Conservation (phyloP, 306 rosid species). For the Phaseolus lunatus region DNA sequence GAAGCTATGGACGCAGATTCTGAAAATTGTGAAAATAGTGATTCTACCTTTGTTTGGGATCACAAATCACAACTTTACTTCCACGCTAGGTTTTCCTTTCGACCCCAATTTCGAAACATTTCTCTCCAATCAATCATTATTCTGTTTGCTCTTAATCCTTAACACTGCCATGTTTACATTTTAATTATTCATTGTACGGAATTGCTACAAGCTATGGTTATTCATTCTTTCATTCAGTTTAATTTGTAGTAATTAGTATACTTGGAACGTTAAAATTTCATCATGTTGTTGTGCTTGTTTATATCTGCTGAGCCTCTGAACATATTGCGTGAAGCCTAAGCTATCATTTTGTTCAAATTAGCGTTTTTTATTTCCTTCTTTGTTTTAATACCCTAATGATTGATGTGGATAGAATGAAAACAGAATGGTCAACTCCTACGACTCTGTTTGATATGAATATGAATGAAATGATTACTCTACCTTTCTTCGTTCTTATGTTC, state of each 20-base stretch:
- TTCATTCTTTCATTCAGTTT: background rate
- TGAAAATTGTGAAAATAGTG: conserved; percentile 41
- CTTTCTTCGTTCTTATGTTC: conserved; percentile 14
- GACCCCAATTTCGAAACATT: background rate
- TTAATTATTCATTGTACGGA: background rate
- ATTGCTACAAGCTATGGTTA: background rate
- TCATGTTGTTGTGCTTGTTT: background rate
- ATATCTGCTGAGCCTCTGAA: background rate
- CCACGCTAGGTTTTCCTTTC: conserved; percentile 68
- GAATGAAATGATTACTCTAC: background rate
- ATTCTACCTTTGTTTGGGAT: conserved; percentile 78
- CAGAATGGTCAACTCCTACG: background rate
- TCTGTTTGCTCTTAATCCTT: conserved; percentile 18
- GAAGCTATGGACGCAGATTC: conserved; percentile 49
- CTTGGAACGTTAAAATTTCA: background rate
- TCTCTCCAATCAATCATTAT: background rate
- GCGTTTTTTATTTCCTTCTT: too few species aligned
- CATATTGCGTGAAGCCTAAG: background rate
- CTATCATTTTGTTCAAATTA: background rate
- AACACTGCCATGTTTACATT: background rate
- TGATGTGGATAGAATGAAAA: background rate
- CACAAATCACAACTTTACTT: conserved; percentile 74
- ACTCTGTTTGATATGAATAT: conserved; percentile 7
- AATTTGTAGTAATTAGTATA: background rate
- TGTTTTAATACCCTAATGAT: too few species aligned